Conservation (phyloP, 768 basidiomycete species). For the Rhodotorula sphaerocarpa region DNA sequence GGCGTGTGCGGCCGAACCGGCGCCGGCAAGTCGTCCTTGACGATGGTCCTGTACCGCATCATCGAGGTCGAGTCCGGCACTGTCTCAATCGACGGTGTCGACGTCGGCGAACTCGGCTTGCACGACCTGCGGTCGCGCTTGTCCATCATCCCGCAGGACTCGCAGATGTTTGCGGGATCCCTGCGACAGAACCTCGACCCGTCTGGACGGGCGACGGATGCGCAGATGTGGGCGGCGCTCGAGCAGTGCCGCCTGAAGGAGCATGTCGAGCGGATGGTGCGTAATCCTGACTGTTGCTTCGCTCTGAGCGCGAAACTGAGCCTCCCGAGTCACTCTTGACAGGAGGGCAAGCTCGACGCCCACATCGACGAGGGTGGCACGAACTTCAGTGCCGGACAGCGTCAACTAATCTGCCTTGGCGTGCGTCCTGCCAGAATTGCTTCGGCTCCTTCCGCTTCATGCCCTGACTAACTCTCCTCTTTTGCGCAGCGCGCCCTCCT, state of each 20-base stretch:
- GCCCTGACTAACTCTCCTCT: constrained; percentile 43
- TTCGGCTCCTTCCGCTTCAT: too few species aligned
- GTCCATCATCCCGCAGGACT: constrained; percentile 61
- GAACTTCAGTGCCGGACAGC: constrained; percentile 74
- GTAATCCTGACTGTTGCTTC: too few species aligned
- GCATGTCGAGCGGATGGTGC: constrained; percentile 39
- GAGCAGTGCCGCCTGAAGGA: constrained; percentile 52
- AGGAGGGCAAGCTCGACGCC: constrained; percentile 61
- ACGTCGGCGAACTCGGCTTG: constrained; percentile 54
- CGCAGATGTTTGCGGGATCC: constrained; percentile 44
- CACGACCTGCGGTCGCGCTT: constrained; percentile 48
- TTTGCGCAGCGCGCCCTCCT: constrained; percentile 15
- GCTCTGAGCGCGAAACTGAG: too few species aligned
- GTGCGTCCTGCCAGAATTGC: too few species aligned
- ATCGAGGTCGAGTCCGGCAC: constrained; percentile 56
- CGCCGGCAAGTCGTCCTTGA: constrained; percentile 47
- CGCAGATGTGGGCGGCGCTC: constrained; percentile 78
- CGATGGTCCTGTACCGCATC: constrained; percentile 50
- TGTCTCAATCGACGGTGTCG: constrained; percentile 55
- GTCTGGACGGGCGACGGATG: constrained; percentile 62
- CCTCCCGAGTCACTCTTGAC: too few species aligned
- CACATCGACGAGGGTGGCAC: constrained; percentile 67
- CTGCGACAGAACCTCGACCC: constrained; percentile 78
- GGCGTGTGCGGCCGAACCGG: constrained; percentile 66
- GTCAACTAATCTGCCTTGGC: constrained; percentile 82